phyloP scores from a whole-genome alignment of 352 stramenopile species.

The Globisporangium paddicum region DNA sequence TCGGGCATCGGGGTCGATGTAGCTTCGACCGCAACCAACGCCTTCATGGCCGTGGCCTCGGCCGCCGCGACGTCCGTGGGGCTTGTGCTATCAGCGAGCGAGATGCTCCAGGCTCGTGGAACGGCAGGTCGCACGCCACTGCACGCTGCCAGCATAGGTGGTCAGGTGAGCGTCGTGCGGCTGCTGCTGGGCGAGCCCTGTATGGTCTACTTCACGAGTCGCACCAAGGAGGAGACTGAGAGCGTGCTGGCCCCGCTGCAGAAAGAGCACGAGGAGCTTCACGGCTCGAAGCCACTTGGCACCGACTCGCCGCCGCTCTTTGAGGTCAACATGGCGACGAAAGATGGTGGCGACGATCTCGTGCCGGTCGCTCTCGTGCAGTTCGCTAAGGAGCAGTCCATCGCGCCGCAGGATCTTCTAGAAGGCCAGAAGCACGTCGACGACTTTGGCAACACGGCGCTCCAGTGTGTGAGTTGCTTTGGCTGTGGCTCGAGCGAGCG shows the following conservation, averaged over 20 bases:
- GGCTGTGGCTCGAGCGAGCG: conserved; percentile 52
- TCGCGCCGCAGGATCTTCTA: conserved; percentile 43
- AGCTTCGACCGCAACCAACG: background rate
- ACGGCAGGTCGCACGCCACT: conserved; percentile 59
- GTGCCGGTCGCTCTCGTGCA: conserved; percentile 48
- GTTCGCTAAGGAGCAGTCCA: conserved; percentile 31
- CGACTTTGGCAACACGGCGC: conserved; percentile 73
- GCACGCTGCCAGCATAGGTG: conserved; percentile 60
- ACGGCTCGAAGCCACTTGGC: background rate
- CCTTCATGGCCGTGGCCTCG: background rate
- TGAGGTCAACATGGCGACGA: conserved; percentile 39
- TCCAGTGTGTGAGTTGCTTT: conserved; percentile 79
- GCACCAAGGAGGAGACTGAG: conserved; percentile 31
- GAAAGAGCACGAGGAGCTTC: conserved; percentile 10
- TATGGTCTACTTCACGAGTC: conserved; percentile 63
- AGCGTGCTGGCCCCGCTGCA: conserved; percentile 39
- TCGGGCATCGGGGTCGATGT: background rate
- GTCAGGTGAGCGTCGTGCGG: conserved; percentile 53
- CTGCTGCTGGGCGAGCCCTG: conserved; percentile 60
- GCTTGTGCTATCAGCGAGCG: conserved; percentile 10
- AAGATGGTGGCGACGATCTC: conserved; percentile 25
- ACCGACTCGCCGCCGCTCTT: conserved; percentile 20
- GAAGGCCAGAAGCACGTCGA: conserved; percentile 47
- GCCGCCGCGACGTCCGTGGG: background rate
- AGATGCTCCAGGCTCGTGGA: conserved; percentile 30